Conservation (phyloP, 805 yeast genomes). For the Barnettozyma vustinii region DNA sequence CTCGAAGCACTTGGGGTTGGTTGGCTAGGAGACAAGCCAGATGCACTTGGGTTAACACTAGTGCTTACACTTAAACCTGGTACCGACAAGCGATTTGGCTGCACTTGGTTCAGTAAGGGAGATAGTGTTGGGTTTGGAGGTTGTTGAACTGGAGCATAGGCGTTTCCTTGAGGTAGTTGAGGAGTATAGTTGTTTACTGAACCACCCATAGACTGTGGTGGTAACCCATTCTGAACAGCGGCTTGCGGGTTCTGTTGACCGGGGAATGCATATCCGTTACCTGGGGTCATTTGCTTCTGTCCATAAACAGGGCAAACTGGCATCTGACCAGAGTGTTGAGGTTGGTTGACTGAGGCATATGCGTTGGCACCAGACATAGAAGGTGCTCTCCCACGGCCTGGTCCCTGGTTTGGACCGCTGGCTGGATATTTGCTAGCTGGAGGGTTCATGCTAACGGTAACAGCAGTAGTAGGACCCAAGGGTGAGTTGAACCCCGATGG, state of each 20-base stretch:
- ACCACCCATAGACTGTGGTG: not conserved
- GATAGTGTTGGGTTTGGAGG: slow-evolving; percentile 9
- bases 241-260: not conserved
- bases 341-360: not conserved
- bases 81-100: not conserved
- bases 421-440: not conserved
- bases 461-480: slow-evolving; percentile 1
- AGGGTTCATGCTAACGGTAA: not conserved
- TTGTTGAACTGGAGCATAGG: not conserved
- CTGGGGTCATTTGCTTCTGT: not conserved
- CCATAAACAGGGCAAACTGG: not conserved
- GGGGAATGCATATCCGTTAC: not conserved
- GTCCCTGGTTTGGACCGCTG: not conserved
- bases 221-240: not conserved
- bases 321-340: not conserved
- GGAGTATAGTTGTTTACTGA: not conserved
- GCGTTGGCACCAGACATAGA: not conserved
- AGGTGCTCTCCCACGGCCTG: not conserved
- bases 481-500: not conserved
- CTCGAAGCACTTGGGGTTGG: slow-evolving; percentile 26
- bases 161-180: slow-evolving; percentile 1
- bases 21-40: slow-evolving; percentile 14
- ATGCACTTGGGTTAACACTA: not conserved
- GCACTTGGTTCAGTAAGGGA: slow-evolving; percentile 8
- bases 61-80: not conserved